Evolutionary conservation across 1,284 basidiomycete genomes (phyloP).

Genomic region (Apiotrichum porosum): DNA sequence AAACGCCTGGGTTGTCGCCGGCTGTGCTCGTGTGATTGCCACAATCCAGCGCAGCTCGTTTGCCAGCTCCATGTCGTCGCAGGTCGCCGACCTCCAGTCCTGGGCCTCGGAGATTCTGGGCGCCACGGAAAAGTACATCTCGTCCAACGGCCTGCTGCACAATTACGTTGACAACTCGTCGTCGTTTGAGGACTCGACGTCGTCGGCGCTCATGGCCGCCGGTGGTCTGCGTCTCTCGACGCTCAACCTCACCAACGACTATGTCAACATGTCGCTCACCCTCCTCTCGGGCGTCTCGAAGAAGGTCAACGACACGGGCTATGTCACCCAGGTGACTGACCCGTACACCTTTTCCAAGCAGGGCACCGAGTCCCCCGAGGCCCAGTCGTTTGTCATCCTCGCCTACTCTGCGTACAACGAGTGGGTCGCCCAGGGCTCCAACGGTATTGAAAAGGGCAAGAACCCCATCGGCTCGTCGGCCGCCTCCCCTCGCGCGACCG

Average conservation of each 20-base stretch:
- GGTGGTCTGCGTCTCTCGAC: conserved; percentile 61
- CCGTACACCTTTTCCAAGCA: conserved; percentile 56
- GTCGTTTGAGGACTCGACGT: conserved; percentile 69
- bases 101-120: conserved; percentile 53
- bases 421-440: conserved; percentile 57
- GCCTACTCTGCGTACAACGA: conserved; percentile 67
- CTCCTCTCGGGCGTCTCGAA: conserved; percentile 35
- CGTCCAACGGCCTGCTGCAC: conserved; percentile 56
- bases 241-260: conserved; percentile 39
- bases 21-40: conserved; percentile 52
- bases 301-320: conserved; percentile 52
- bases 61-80: conserved; percentile 32
- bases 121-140: conserved; percentile 39
- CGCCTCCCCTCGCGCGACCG: too few relatives aligned
- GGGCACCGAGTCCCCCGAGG: conserved; percentile 58
- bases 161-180: conserved; percentile 66
- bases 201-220: conserved; percentile 69
- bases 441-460: conserved; percentile 47
- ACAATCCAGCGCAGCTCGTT: conserved; percentile 49
- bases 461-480: conserved; percentile 21
- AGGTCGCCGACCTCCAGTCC: conserved; percentile 46
- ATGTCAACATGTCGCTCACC: conserved; percentile 31
- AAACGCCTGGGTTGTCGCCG: conserved; percentile 54
- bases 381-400: conserved; percentile 66
- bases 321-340: conserved; percentile 66